A percentile compares a stretch with the other conserved stretches of the same genome.
Conservation (phyloP, 805 yeast species). For the Dipodascus geniculatus region DNA sequence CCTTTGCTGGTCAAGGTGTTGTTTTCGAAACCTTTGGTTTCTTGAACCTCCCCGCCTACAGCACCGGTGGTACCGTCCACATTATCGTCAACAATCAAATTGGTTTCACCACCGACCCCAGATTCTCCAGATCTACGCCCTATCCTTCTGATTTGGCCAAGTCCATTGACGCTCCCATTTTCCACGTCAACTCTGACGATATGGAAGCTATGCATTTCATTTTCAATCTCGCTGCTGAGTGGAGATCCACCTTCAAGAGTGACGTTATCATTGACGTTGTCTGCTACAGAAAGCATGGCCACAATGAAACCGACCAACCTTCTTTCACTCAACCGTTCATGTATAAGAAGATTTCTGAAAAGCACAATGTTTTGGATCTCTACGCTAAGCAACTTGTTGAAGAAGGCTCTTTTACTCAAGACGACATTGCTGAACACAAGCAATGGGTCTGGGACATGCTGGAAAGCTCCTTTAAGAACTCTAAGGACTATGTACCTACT, state of each 20-base stretch:
- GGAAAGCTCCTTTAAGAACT: conserved; percentile 79
- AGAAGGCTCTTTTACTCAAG: conserved; percentile 82
- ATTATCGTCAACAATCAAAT: conserved; percentile 95
- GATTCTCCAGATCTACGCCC: conserved; percentile 93
- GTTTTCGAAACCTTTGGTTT: conserved; percentile 98
- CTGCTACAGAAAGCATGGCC: conserved; percentile 98
- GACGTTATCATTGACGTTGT: conserved; percentile 95
- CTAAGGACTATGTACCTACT: conserved; percentile 83
- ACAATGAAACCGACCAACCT: conserved; percentile 99
- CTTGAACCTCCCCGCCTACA: conserved; percentile 81
- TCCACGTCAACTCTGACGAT: conserved; percentile 98
- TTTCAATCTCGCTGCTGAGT: conserved; percentile 95
- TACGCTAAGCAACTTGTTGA: conserved; percentile 67
- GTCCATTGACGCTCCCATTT: conserved; percentile 92
- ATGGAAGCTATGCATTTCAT: conserved; percentile 86
- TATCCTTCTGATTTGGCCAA: conserved; percentile 97
- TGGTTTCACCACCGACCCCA: conserved; percentile 98
- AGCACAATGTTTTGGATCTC: conserved; percentile 78
- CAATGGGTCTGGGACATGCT: conserved; percentile 94
- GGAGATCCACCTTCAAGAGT: conserved; percentile 94
- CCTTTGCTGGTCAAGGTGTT: conserved; percentile 97
- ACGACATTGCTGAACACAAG: conserved; percentile 91
- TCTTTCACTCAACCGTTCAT: conserved; percentile 96
- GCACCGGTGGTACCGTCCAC: conserved; percentile 98
- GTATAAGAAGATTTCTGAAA: conserved; percentile 85